These are phyloP conservation scores for Phascolomyces articulosus DNA, from an alignment of 371 early-diverging fungal genomes.

Conservation along the genomic window DNA sequence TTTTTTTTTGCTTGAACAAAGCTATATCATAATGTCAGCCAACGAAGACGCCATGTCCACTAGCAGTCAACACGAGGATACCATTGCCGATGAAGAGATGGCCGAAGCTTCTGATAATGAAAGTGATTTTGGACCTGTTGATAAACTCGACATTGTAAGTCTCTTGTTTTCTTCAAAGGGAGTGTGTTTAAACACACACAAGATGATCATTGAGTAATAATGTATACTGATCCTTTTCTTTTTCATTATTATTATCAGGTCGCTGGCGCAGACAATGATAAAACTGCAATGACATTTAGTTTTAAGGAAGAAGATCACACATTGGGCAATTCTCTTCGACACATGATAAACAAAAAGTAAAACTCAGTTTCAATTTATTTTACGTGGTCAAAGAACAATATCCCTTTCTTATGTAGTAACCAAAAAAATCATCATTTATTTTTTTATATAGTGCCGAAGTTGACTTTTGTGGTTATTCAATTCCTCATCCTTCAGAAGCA, in stretches of 20 bases:
- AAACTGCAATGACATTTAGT: conserved; percentile 82
- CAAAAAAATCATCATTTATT: background rate
- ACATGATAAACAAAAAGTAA: conserved; percentile 93
- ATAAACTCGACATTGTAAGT: conserved; percentile 61
- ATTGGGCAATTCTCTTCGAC: conserved; percentile 92
- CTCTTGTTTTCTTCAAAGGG: background rate
- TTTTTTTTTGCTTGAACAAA: background rate
- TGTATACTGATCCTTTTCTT: too few species aligned
- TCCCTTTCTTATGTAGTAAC: background rate
- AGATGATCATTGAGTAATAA: too few species aligned
- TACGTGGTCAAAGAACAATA: background rate
- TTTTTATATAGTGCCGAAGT: conserved; percentile 73
- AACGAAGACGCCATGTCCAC: conserved; percentile 25
- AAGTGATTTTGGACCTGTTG: conserved; percentile 36
- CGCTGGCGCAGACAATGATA: conserved; percentile 72
- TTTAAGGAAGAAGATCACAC: conserved; percentile 97
- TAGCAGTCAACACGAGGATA: conserved; percentile 23
- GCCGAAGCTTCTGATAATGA: conserved; percentile 35
- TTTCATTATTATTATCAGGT: too few species aligned
- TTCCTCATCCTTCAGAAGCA: conserved; percentile 99
- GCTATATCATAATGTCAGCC: background rate
- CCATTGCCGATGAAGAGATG: conserved; percentile 30
- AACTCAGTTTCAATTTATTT: conserved; percentile 5
- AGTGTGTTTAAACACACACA: too few species aligned
- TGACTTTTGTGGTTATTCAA: conserved; percentile 97